Base-by-base conservation (phyloP, 2,329 filamentous ascomycete species). In the Colletotrichum navitas region DNA sequence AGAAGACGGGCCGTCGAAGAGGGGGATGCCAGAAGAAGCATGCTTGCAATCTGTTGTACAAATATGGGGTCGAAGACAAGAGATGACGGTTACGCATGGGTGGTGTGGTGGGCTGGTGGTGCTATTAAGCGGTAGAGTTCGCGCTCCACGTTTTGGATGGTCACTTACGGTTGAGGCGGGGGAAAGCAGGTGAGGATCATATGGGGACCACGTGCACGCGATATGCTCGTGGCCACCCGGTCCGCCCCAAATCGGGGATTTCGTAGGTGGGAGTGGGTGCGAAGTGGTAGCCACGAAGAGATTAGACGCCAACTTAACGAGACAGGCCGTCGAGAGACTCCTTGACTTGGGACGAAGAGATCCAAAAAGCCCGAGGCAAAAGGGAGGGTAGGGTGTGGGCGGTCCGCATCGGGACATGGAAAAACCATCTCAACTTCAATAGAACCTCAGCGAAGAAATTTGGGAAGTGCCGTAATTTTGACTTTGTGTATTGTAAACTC, bases 401-500 rank as follows among this genome's bases (percentile, higher is more conserved):
- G n/a, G n/a, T n/a, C n/a, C n/a, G n/a, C n/a, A n/a, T n/a, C n/a
- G n/a, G n/a, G n/a, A n/a, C n/a, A n/a, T n/a, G n/a, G n/a, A n/a
- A n/a, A n/a, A n/a, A n/a, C n/a, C n/a, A n/a, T n/a, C n/a, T n/a
- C 29, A 43, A 43, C 41, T 3, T 14, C 21, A 39, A 14, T 1
- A 12, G 29, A 11, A 6, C 12, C 21, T 3, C 10, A 14, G 11
- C 12, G n/a, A 47, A 14, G 18, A 29, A 3, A 16, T 29, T 29
- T 2, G 29, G 21, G 47, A 24, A 5, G 10, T 1, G 1, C 26
- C 8, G 24, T 41, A 47, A 47, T 72, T 69, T 64, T 55, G 59
- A 69, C 69, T 72, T 64, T 60, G 59, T 69, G 59, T 55, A 64
- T 72, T 67, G 26, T 43, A 39, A 68, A 54, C 43, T 65, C 56